Evolutionary conservation across 345 rosid genomes (phyloP).

Genomic region (Pugionium dolabratum): DNA sequence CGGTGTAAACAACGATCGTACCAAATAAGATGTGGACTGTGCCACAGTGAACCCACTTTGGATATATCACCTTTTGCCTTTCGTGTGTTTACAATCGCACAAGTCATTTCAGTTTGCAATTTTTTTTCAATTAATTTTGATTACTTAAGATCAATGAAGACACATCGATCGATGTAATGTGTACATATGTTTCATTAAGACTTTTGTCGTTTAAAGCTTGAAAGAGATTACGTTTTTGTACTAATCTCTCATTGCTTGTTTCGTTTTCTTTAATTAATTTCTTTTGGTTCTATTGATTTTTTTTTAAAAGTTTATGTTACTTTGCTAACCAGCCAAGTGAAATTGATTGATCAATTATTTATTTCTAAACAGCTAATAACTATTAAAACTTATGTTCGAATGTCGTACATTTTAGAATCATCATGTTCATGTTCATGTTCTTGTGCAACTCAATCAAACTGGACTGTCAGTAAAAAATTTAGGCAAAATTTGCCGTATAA

Average conservation of each 20-base stretch:
- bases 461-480: background rate
- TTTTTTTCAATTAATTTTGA: constrained; percentile 17
- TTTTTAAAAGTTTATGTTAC: constrained; percentile 24
- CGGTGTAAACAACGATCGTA: constrained; percentile 30
- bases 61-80: constrained; percentile 33
- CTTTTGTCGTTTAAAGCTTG: constrained; percentile 44
- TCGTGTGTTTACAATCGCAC: constrained; percentile 35
- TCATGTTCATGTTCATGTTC: background rate
- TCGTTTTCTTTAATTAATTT: constrained; percentile 39
- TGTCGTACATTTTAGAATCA: constrained; percentile 4
- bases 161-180: constrained; percentile 36
- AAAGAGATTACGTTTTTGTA: constrained; percentile 39
- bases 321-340: constrained; percentile 40
- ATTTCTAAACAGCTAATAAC: background rate
- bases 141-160: constrained; percentile 30
- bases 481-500: background rate
- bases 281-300: constrained; percentile 18
- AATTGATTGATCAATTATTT: constrained; percentile 28
- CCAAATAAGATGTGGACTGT: constrained; percentile 47
- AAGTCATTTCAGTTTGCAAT: constrained; percentile 41
- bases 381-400: background rate
- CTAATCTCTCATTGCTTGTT: constrained; percentile 42
- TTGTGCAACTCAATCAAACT: background rate
- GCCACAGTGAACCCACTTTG: constrained; percentile 54
- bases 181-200: constrained; percentile 41